Conservation (phyloP, 2,329 filamentous ascomycete species). For the Lizonia empirigonia region DNA sequence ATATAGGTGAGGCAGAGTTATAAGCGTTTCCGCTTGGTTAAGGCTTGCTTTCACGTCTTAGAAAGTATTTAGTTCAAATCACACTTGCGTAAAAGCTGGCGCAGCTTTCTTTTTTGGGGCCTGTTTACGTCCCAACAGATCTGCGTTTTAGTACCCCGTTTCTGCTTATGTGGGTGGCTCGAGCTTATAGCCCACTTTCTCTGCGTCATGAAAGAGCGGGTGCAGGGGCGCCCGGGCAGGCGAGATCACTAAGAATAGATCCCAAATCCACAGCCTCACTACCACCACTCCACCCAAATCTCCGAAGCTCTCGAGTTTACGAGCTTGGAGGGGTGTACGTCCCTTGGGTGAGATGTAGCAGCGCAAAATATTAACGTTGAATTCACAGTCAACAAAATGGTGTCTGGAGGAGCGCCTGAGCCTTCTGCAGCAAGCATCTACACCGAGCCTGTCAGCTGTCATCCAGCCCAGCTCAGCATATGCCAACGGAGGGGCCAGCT, state of each 20-base stretch:
- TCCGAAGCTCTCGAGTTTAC: too few relatives aligned
- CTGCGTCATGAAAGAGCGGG: too few relatives aligned
- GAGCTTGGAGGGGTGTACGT: not conserved
- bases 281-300: not conserved
- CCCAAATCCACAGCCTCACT: slow-evolving; percentile 2
- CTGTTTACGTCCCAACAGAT: too few relatives aligned
- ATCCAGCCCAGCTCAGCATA: slow-evolving; percentile 8
- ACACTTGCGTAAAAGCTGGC: too few relatives aligned
- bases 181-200: too few relatives aligned
- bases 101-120: too few relatives aligned
- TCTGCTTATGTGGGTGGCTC: too few relatives aligned
- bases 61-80: too few relatives aligned
- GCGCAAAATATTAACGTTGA: not conserved
- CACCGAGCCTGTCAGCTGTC: slow-evolving; percentile 10
- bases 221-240: not conserved
- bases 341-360: not conserved
- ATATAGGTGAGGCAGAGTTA: too few relatives aligned
- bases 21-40: too few relatives aligned
- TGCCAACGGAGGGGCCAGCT: slow-evolving; percentile 2
- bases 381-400: not conserved
- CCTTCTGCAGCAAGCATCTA: not conserved
- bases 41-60: too few relatives aligned
- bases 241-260: slow-evolving; percentile 14
- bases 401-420: not conserved
- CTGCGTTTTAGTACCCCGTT: too few relatives aligned